Evolutionary conservation across 2,329 filamentous ascomycete genomes (phyloP).

Genomic region (Xylaria sp.): DNA sequence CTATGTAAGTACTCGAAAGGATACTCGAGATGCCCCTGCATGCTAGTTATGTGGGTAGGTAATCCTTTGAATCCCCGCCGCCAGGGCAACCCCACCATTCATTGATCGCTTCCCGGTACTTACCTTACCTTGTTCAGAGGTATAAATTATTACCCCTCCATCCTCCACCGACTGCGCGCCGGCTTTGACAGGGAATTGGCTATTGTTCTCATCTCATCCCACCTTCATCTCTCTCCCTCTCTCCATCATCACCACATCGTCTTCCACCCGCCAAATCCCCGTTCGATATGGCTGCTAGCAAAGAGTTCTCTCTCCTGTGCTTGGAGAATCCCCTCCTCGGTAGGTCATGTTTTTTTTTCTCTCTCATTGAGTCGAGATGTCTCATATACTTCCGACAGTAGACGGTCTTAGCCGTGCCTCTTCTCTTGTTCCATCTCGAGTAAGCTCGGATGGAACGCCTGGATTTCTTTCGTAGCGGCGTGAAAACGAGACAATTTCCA

Average conservation of each 20-base stretch:
- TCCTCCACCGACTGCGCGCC: constrained; percentile 15
- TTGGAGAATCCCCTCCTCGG: constrained; percentile 98
- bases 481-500: background rate
- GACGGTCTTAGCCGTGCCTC: constrained; percentile 7
- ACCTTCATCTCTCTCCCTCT: background rate
- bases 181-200: background rate
- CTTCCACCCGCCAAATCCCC: constrained; percentile 28
- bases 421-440: background rate
- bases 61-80: constrained; percentile 8
- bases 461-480: background rate
- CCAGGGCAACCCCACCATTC: constrained; percentile 47
- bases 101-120: constrained; percentile 31
- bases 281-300: constrained; percentile 74
- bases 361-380: constrained; percentile 37
- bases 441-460: background rate
- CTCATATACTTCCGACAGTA: constrained; percentile 3
- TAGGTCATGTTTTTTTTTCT: constrained; percentile 59
- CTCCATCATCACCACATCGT: constrained; percentile 24
- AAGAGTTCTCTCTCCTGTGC: constrained; percentile 90
- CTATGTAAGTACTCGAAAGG: no score
- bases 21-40: no score
- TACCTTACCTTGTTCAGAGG: background rate
- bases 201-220: background rate
- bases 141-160: constrained; percentile 51
- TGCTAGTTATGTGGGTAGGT: no score